Evolutionary conservation across 257 asterid genomes (phyloP).

Genomic region (Hygrophila difformis): DNA sequence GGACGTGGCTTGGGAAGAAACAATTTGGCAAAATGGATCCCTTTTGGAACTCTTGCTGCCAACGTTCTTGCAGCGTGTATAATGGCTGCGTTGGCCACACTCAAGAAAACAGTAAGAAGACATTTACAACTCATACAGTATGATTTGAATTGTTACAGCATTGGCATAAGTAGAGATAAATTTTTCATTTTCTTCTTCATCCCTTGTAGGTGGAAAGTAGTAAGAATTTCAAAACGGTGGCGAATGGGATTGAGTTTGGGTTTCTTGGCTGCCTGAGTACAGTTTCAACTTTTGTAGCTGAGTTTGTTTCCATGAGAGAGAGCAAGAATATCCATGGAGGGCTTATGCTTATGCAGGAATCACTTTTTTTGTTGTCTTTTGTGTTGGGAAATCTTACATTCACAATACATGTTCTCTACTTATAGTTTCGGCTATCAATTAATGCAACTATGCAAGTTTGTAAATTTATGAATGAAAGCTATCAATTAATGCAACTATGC

Average conservation of each 20-base stretch:
- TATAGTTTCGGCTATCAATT: too few species aligned
- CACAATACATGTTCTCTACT: too few species aligned
- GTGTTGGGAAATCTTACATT: too few species aligned
- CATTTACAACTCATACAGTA: not conserved
- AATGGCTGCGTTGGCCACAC: slow-evolving; percentile 81
- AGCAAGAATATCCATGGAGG: slow-evolving; percentile 58
- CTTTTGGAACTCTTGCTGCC: slow-evolving; percentile 88
- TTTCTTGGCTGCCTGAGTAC: slow-evolving; percentile 85
- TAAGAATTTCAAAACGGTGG: slow-evolving; percentile 34
- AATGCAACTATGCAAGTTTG: too few species aligned
- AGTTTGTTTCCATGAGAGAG: slow-evolving; percentile 66
- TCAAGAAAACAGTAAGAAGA: slow-evolving; percentile 50
- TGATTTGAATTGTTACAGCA: too few species aligned
- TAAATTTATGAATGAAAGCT: too few species aligned
- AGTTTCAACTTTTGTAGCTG: slow-evolving; percentile 75
- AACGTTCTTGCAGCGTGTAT: slow-evolving; percentile 73
- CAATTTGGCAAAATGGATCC: slow-evolving; percentile 57
- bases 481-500: too few species aligned
- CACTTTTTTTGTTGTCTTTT: slow-evolving; percentile 40
- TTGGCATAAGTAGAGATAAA: too few species aligned
- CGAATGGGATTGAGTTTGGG: slow-evolving; percentile 62
- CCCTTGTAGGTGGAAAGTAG: slow-evolving; percentile 35
- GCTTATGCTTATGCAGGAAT: slow-evolving; percentile 49
- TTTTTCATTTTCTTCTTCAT: not conserved
- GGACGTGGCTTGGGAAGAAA: slow-evolving; percentile 67